These are phyloP conservation scores for Blastobotrys ciferrii DNA, from an alignment of 1,139 yeast species.

Conservation along the genomic window DNA sequence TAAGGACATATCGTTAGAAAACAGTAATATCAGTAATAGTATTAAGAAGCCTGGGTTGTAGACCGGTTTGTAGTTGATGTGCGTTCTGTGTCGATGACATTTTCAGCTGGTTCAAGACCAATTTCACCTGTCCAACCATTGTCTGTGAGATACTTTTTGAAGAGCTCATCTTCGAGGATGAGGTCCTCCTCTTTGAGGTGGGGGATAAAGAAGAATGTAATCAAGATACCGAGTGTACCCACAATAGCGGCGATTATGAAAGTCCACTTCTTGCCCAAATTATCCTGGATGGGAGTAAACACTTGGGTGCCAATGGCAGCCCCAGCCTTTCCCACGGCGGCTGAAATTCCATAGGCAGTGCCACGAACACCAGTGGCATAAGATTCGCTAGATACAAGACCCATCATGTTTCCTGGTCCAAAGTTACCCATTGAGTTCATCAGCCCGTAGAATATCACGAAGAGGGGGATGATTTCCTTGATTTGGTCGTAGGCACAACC, in stretches of 20 bases:
- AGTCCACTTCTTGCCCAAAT: slow-evolving; percentile 45
- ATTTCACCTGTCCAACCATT: slow-evolving; percentile 66
- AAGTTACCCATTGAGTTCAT: slow-evolving; percentile 62
- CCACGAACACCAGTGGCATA: slow-evolving; percentile 78
- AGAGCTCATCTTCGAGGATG: slow-evolving; percentile 60
- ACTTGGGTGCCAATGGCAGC: slow-evolving; percentile 52
- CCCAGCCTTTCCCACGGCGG: slow-evolving; percentile 56
- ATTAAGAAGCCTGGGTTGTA: no score
- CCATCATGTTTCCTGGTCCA: slow-evolving; percentile 78
- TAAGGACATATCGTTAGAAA: no score
- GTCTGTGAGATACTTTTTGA: slow-evolving; percentile 58
- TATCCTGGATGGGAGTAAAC: slow-evolving; percentile 44
- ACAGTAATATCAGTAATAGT: no score
- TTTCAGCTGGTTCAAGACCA: slow-evolving; percentile 37
- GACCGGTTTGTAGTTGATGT: no score
- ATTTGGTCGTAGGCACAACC: slow-evolving; percentile 54
- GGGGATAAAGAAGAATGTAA: slow-evolving; percentile 63
- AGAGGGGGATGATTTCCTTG: slow-evolving; percentile 50
- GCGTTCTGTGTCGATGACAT: not conserved
- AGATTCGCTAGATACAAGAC: slow-evolving; percentile 63
- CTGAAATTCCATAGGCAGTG: slow-evolving; percentile 53
- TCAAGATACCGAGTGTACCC: slow-evolving; percentile 64
- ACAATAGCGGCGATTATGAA: slow-evolving; percentile 66
- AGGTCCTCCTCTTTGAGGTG: slow-evolving; percentile 66
- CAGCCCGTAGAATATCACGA: slow-evolving; percentile 58